These are phyloP conservation scores for Scenedesmus sp. DNA, from an alignment of 163 green algal species.

Conservation along the genomic window DNA sequence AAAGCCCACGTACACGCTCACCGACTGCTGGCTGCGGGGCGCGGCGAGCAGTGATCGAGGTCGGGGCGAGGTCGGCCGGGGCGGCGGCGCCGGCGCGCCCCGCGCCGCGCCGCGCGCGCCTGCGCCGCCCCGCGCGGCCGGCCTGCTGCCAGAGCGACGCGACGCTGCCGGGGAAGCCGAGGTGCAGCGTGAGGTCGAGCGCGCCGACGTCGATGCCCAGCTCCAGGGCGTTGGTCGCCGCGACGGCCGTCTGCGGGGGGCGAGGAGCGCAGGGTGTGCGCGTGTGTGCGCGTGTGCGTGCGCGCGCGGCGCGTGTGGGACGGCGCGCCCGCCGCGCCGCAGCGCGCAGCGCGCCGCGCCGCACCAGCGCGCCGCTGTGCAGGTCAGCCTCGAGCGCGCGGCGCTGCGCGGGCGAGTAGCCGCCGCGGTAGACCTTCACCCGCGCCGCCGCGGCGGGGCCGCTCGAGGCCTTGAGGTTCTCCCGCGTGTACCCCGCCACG, in stretches of 20 bases:
- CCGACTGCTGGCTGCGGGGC: slow-evolving; percentile 60
- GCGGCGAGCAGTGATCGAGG: slow-evolving; percentile 59
- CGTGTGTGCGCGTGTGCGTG: no score
- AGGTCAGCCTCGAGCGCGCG: slow-evolving; percentile 84
- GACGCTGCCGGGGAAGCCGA: slow-evolving; percentile 73
- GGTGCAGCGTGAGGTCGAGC: slow-evolving; percentile 90
- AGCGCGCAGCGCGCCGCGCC: no score
- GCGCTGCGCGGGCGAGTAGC: slow-evolving; percentile 81
- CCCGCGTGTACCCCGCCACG: slow-evolving; percentile 87
- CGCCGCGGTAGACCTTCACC: slow-evolving; percentile 56
- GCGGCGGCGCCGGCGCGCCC: slow-evolving; percentile 46
- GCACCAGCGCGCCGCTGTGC: slow-evolving; percentile 77
- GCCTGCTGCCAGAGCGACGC: slow-evolving; percentile 92
- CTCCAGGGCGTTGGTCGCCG: slow-evolving; percentile 96
- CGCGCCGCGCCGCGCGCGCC: background rate
- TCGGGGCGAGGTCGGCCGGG: slow-evolving; percentile 71
- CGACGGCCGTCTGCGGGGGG: slow-evolving; percentile 66
- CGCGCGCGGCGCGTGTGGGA: no score
- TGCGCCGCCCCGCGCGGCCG: slow-evolving; percentile 68
- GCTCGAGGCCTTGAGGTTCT: slow-evolving; percentile 80
- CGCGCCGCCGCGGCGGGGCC: background rate
- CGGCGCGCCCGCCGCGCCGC: no score
- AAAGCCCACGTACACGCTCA: slow-evolving; percentile 92
- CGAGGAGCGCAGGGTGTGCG: background rate
- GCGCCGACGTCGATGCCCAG: slow-evolving; percentile 92